phyloP scores from a whole-genome alignment of 139 green algal species.

The Zygnema circumcarinatum region DNA sequence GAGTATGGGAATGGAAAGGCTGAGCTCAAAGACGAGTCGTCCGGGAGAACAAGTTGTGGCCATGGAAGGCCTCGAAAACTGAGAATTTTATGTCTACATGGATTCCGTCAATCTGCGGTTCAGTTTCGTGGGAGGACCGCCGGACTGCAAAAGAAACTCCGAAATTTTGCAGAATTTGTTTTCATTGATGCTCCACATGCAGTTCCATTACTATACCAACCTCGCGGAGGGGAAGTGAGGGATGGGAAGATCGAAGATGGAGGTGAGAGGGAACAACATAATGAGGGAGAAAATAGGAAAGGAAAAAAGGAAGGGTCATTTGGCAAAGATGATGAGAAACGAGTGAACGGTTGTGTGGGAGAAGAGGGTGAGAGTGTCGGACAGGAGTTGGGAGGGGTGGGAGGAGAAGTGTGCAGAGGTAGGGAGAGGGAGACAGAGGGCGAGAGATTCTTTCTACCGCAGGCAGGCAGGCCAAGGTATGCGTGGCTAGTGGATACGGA shows the following conservation, averaged over 20 bases:
- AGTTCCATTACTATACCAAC: slow-evolving; percentile 58
- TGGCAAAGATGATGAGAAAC: neutral
- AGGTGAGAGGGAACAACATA: neutral
- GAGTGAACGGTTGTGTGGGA: neutral
- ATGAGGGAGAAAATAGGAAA: neutral
- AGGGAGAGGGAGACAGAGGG: slow-evolving; percentile 31
- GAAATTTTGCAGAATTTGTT: slow-evolving; percentile 71
- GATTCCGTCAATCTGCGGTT: slow-evolving; percentile 82
- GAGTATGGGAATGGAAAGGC: no score
- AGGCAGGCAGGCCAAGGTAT: neutral
- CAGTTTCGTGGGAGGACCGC: slow-evolving; percentile 74
- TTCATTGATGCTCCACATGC: slow-evolving; percentile 84
- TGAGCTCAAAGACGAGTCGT: no score
- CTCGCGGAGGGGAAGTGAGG: neutral
- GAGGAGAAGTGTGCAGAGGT: neutral
- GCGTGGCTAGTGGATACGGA: neutral
- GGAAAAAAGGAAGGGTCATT: neutral
- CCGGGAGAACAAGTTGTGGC: no score
- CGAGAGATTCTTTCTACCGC: slow-evolving; percentile 45
- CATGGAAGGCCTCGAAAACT: no score
- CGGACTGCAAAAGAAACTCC: slow-evolving; percentile 71
- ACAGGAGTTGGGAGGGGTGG: neutral
- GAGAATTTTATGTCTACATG: slow-evolving; percentile 84
- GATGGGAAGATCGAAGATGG: neutral
- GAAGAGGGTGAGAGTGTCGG: neutral